These are phyloP conservation scores for Trypanosoma lewisi DNA, from an alignment of 208 protist genomes.

Conservation along the genomic window DNA sequence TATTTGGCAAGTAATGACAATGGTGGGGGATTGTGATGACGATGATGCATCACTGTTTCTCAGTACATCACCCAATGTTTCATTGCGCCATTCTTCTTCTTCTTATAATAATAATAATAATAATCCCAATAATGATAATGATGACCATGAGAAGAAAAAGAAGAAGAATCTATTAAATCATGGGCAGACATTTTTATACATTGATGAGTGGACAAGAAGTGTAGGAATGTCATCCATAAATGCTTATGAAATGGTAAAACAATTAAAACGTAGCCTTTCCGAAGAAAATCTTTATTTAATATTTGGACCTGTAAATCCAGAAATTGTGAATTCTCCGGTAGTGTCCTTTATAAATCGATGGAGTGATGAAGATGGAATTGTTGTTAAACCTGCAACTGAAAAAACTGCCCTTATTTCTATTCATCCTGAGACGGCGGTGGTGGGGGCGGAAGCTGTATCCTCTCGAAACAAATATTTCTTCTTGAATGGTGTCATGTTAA, in stretches of 20 bases:
- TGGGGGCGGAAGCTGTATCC: no score
- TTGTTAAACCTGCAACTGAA: background rate
- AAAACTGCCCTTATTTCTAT: conserved; percentile 6
- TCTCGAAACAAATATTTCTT: conserved; percentile 5
- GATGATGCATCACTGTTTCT: conserved; percentile 15
- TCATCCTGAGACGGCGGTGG: background rate
- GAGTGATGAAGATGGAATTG: conserved; percentile 6
- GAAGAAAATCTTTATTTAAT: conserved; percentile 11
- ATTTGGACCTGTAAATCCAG: conserved; percentile 8
- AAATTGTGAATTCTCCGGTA: conserved; percentile 2
- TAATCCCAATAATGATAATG: no score
- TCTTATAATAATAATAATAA: no score
- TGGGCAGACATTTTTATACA: conserved; percentile 13
- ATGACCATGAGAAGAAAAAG: no score
- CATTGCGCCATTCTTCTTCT: background rate
- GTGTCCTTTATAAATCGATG: conserved; percentile 11
- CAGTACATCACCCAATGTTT: background rate
- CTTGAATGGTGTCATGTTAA: conserved; percentile 11
- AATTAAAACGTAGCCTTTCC: conserved; percentile 7
- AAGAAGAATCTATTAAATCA: background rate
- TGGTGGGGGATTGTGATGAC: no score
- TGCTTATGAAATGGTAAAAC: conserved; percentile 3
- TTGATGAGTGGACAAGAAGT: conserved; percentile 23
- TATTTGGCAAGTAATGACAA: conserved; percentile 16
- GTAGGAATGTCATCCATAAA: conserved; percentile 4